Percentiles rank a stretch among this genome's conserved stretches.
These are phyloP conservation scores for Phytophthora tubulina DNA, from an alignment of 352 stramenopile genomes.

Conservation along the genomic window DNA sequence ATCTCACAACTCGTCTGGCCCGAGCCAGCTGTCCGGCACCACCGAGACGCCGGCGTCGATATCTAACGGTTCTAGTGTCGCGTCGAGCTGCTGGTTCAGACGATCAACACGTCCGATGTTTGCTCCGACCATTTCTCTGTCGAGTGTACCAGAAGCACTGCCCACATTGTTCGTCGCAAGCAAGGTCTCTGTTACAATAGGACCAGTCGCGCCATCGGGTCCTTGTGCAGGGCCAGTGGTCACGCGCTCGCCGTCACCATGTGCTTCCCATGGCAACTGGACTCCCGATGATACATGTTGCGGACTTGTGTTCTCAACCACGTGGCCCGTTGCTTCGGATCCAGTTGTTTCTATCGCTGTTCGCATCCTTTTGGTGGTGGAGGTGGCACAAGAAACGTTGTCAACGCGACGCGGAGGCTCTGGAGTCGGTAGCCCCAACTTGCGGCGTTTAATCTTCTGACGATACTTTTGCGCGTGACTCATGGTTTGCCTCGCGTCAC, in stretches of 20 bases:
- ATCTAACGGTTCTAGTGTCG: constrained; percentile 31
- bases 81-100: constrained; percentile 12
- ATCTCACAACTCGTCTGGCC: constrained; percentile 29
- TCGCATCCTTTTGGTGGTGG: constrained; percentile 31
- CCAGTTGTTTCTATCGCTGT: constrained; percentile 12
- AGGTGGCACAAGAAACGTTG: neutral
- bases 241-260: constrained; percentile 5
- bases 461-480: constrained; percentile 71
- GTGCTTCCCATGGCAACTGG: constrained; percentile 29
- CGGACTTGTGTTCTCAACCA: constrained; percentile 5
- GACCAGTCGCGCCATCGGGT: constrained; percentile 18
- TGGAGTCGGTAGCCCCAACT: constrained; percentile 21
- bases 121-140: constrained; percentile 13
- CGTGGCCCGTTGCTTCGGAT: constrained; percentile 15
- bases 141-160: constrained; percentile 14
- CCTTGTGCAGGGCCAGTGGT: constrained; percentile 1
- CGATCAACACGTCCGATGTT: constrained; percentile 1
- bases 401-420: neutral
- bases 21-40: constrained; percentile 28
- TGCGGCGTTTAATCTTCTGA: constrained; percentile 56
- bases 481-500: constrained; percentile 62
- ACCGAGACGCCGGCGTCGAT: constrained; percentile 22
- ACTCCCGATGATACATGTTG: constrained; percentile 27
- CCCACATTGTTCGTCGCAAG: constrained; percentile 8
- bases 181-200: constrained; percentile 20